Conservation (phyloP, 352 stramenopile genomes). For the Phytophthora europaea region DNA sequence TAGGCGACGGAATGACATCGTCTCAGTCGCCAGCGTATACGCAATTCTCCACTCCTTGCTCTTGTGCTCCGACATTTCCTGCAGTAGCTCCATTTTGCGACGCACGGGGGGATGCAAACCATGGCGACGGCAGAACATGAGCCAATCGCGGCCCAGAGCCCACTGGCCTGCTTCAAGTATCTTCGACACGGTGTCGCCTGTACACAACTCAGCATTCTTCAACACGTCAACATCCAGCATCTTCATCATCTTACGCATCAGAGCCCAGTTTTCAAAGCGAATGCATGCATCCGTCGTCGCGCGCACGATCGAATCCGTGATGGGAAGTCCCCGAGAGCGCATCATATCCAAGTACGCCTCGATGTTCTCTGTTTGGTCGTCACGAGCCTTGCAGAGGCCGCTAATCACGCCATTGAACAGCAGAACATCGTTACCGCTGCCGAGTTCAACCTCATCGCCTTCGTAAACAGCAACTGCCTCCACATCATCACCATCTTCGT, state of each 20-base stretch:
- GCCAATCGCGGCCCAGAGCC: constrained; percentile 63
- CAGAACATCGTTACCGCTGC: constrained; percentile 49
- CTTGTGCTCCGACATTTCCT: constrained; percentile 40
- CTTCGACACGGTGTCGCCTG: constrained; percentile 85
- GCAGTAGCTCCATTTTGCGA: constrained; percentile 68
- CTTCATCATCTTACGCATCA: constrained; percentile 57
- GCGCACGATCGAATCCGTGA: constrained; percentile 84
- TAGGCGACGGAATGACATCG: constrained; percentile 75
- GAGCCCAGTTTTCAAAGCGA: constrained; percentile 68
- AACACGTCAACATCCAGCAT: constrained; percentile 62
- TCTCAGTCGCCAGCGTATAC: constrained; percentile 77
- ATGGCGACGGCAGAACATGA: constrained; percentile 55
- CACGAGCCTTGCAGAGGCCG: constrained; percentile 78
- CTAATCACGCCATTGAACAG: constrained; percentile 87
- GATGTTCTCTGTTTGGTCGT: constrained; percentile 78
- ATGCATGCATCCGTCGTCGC: constrained; percentile 80
- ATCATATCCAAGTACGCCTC: constrained; percentile 69
- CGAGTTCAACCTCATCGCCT: constrained; percentile 34
- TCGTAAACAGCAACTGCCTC: constrained; percentile 38
- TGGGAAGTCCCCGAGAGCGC: constrained; percentile 50
- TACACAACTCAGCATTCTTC: constrained; percentile 65
- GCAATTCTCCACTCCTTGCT: constrained; percentile 79
- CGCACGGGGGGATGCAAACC: constrained; percentile 72
- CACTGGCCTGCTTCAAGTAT: constrained; percentile 71
- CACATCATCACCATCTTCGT: constrained; percentile 42